These are phyloP conservation scores for Calonectria pseudoturangicola DNA, from an alignment of 2,329 filamentous ascomycete species.

Conservation along the genomic window DNA sequence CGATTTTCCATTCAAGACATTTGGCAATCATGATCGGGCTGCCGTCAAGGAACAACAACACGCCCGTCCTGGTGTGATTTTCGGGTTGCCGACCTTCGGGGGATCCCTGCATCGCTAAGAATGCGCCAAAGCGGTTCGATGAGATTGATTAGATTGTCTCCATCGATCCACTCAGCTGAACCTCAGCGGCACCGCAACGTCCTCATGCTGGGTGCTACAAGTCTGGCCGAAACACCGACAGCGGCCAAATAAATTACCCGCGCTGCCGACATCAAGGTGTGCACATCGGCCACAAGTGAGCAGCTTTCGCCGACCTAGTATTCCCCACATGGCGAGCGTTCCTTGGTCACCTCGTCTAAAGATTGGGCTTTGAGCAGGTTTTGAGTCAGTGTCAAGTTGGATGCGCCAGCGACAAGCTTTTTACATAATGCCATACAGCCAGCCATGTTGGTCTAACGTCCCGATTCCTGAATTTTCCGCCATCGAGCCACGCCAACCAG, in stretches of 20 bases:
- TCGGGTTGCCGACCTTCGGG: not conserved
- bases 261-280: conserved; percentile 3
- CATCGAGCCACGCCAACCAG: not conserved
- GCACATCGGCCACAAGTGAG: not conserved
- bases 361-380: conserved; percentile 1
- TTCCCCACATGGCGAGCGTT: not conserved
- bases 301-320: not conserved
- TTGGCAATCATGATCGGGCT: not conserved
- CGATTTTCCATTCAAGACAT: not conserved
- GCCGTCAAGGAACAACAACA: not conserved
- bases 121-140: conserved; percentile 32
- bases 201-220: not conserved
- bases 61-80: not conserved
- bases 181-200: not conserved
- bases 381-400: not conserved
- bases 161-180: conserved; percentile 19
- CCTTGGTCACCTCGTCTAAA: conserved; percentile 23
- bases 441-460: not conserved
- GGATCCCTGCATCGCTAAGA: not conserved
- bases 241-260: conserved; percentile 34
- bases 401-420: not conserved
- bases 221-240: conserved; percentile 29
- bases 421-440: not conserved
- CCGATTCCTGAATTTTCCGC: not conserved
- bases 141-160: conserved; percentile 51